These are phyloP conservation scores for Metschnikowia rubicola DNA, from an alignment of 805 yeast genomes.

Conservation along the genomic window DNA sequence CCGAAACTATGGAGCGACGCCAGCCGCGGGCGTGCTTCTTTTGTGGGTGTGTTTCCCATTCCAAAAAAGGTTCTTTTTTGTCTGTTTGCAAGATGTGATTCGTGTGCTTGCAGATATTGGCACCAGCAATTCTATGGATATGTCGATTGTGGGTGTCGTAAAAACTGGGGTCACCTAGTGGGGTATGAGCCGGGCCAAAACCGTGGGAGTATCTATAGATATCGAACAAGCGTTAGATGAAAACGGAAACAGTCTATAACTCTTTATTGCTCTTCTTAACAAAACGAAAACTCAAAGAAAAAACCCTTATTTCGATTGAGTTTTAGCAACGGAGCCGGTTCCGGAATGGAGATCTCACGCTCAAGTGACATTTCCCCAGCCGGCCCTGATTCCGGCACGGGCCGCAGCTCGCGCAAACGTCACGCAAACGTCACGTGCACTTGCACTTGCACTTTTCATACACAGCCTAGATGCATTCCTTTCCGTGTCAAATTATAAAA, in stretches of 20 bases:
- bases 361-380: constrained; percentile 1
- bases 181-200: neutral
- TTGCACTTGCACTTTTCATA: neutral
- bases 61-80: neutral
- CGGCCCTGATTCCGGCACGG: constrained; percentile 1
- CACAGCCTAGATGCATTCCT: too few relatives aligned
- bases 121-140: neutral
- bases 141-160: neutral
- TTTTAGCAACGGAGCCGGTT: neutral
- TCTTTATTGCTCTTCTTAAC: neutral
- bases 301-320: neutral
- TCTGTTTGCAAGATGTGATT: neutral
- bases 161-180: neutral
- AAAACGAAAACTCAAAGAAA: too few relatives aligned
- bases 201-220: neutral
- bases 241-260: neutral
- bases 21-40: constrained; percentile 35
- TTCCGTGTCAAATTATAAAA: neutral
- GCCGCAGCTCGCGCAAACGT: constrained; percentile 3
- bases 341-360: neutral
- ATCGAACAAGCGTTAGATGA: neutral
- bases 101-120: neutral
- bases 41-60: constrained; percentile 46
- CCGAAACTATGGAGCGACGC: constrained; percentile 12
- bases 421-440: neutral